Evolutionary conservation across 345 rosid genomes (phyloP).

Genomic region (Crucihimalaya himalaica): DNA sequence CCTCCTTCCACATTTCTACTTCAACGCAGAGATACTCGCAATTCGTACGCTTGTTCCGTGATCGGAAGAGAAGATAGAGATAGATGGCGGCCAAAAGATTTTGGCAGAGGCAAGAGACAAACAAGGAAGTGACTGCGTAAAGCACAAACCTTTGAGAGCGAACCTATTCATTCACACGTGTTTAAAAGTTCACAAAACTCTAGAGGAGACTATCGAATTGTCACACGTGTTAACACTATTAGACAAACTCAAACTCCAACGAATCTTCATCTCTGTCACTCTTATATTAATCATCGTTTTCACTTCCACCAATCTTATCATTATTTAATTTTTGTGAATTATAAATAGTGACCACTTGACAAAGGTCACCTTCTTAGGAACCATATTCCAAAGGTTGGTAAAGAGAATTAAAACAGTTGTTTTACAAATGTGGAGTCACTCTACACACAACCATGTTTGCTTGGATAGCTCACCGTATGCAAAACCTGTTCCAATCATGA

Average conservation of each 20-base stretch:
- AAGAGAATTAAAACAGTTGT: too few relatives aligned
- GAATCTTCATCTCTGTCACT: background rate
- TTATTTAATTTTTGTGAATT: too few relatives aligned
- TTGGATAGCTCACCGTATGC: too few relatives aligned
- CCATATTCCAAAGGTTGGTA: too few relatives aligned
- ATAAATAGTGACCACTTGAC: too few relatives aligned
- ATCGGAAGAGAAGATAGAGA: constrained; percentile 13
- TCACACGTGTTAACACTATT: constrained; percentile 15
- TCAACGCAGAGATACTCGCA: background rate
- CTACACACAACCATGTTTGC: too few relatives aligned
- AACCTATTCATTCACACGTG: constrained; percentile 22
- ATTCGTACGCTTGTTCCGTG: background rate
- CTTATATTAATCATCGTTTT: background rate
- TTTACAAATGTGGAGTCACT: too few relatives aligned
- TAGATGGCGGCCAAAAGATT: constrained; percentile 1
- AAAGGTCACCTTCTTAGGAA: too few relatives aligned
- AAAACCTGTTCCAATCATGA: too few relatives aligned
- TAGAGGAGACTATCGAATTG: background rate
- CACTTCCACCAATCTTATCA: background rate
- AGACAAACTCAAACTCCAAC: background rate
- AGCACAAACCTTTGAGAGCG: background rate
- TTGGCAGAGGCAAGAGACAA: background rate
- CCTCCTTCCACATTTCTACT: constrained; percentile 42
- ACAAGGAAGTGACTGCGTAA: constrained; percentile 13
- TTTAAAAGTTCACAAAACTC: background rate